phyloP scores from a whole-genome alignment of 1,284 basidiomycete genomes.

The Cryptococcus depauperatus region DNA sequence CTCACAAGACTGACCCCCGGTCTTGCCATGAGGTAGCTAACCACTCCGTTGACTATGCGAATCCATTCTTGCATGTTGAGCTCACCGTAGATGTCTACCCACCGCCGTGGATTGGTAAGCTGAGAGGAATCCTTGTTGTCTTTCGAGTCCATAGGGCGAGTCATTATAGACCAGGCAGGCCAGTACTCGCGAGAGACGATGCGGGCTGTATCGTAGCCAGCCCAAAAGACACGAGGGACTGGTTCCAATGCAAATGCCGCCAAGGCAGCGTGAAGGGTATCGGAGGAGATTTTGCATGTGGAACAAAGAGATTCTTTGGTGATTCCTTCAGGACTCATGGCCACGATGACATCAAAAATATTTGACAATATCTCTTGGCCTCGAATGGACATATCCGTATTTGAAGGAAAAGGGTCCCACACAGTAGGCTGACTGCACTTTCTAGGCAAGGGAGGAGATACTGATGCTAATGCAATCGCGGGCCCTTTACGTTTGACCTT shows the following conservation, averaged over 20 bases:
- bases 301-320: slow-evolving; percentile 11
- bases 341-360: slow-evolving; percentile 13
- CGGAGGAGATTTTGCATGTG: neutral
- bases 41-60: slow-evolving; percentile 58
- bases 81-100: slow-evolving; percentile 63
- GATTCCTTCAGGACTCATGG: slow-evolving; percentile 20
- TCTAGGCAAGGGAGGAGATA: neutral
- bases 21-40: slow-evolving; percentile 57
- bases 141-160: slow-evolving; percentile 12
- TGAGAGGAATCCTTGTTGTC: neutral
- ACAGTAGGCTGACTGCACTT: neutral
- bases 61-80: slow-evolving; percentile 60
- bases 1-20: slow-evolving; percentile 68
- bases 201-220: slow-evolving; percentile 54
- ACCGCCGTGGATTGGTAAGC: slow-evolving; percentile 42
- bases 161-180: slow-evolving; percentile 54
- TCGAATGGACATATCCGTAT: neutral
- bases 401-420: slow-evolving; percentile 3
- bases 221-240: slow-evolving; percentile 56
- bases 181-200: slow-evolving; percentile 52
- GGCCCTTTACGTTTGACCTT: slow-evolving; percentile 7
- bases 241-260: slow-evolving; percentile 15
- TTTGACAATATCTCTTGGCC: neutral
- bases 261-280: slow-evolving; percentile 11
- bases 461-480: neutral